Base-by-base conservation (phyloP, 2,329 filamentous ascomycete genomes). In the Paramyrothecium sp. region DNA sequence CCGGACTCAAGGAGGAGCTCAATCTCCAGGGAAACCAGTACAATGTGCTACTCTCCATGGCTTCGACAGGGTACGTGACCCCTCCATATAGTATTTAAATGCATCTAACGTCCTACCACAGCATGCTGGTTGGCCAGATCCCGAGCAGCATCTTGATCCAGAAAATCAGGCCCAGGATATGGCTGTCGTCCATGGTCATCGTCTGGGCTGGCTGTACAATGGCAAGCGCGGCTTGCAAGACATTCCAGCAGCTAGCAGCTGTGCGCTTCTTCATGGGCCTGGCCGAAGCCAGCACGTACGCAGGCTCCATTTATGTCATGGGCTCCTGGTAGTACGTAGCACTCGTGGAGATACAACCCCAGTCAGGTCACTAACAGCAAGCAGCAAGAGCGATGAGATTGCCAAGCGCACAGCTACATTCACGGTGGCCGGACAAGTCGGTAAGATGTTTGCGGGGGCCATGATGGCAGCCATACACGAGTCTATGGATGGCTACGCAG, bases 391-490 rank as follows among this genome's bases (percentile, higher is more conserved):
- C 0, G 72, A 75, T 12, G 84, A 87, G 58, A 78, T 87, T 0
- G 81, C 81, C 0, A 87, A 87, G 63, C 76, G 85, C 1, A 81
- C 77, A 2, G 84, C 81, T 11, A 78, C 88, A 16, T 87, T 87
- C 64, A 84, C 81, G 4, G 77, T 80, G 1, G 81, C 81, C 7
- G 83, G 82, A 0, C 75, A 85, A 2, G 79, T 81, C 0, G 84
- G 83, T 0, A 83, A 77, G 0, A 82, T 87, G 78, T 84, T 87
- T 56, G 78, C 79, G 2, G 84, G 84, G 0, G 82, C 84, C 53
- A 78, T 86, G 60, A 82, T 85, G 65, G 79, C 79, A 0, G 80
- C 78, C 1, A 68, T 68, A 3, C 58, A 68, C 3, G 59, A 58
- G 47, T 58, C 57, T 1, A 65, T 69, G 57, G 63, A 79, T 23